A percentile compares a stretch with the other conserved stretches of the same genome.
Evolutionary conservation across 2,329 filamentous ascomycete species (phyloP).

Genomic region (Aspergillus sclerotialis): DNA sequence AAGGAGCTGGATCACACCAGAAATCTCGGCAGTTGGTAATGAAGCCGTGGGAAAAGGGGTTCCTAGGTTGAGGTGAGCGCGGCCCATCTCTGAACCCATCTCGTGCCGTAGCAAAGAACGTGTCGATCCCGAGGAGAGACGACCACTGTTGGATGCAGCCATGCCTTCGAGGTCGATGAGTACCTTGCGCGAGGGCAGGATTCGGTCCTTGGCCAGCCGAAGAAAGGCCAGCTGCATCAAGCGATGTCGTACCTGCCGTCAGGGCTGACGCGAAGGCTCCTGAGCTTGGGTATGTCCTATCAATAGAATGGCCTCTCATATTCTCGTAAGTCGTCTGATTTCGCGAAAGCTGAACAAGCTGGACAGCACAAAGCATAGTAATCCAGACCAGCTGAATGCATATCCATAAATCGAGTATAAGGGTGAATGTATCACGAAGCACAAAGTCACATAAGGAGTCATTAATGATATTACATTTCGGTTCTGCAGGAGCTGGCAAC

Average conservation of each 20-base stretch:
- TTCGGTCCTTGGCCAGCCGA: conserved; percentile 59
- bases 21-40: conserved; percentile 93
- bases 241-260: conserved; percentile 59
- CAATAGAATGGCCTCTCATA: conserved; percentile 72
- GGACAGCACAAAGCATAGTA: conserved; percentile 91
- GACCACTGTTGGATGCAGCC: conserved; percentile 74
- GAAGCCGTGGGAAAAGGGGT: conserved; percentile 78
- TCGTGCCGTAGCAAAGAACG: conserved; percentile 84
- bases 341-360: conserved; percentile 83
- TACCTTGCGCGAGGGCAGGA: conserved; percentile 42
- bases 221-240: conserved; percentile 64
- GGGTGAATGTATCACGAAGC: conserved; percentile 75
- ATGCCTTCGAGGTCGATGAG: conserved; percentile 45
- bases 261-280: conserved; percentile 60
- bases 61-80: conserved; percentile 50
- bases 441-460: conserved; percentile 66
- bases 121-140: conserved; percentile 80
- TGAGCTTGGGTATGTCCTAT: conserved; percentile 44
- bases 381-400: conserved; percentile 88
- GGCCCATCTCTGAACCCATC: conserved; percentile 54
- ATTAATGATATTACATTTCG: conserved; percentile 68
- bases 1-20: conserved; percentile 81
- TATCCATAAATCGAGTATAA: conserved; percentile 72
- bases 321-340: conserved; percentile 96
- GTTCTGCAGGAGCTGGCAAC: conserved; percentile 44